These are phyloP conservation scores for Chlamydomonas asymmetrica DNA, from an alignment of 139 green algal genomes.

Conservation along the genomic window DNA sequence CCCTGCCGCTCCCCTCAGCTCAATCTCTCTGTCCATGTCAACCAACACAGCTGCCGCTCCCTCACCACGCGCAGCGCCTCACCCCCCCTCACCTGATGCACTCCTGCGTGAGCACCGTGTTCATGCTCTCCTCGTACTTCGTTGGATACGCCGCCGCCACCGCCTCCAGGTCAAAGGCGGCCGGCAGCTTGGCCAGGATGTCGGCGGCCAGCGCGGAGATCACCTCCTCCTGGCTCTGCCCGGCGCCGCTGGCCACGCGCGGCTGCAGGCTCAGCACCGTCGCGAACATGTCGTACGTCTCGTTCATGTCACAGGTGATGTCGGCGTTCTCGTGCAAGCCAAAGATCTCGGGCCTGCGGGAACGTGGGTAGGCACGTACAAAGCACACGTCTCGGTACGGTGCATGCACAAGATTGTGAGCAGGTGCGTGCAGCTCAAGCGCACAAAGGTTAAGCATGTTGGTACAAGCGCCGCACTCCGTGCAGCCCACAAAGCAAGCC, in stretches of 20 bases:
- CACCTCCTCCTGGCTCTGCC: conserved; percentile 51
- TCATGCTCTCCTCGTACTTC: conserved; percentile 85
- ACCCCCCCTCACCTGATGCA: conserved; percentile 34
- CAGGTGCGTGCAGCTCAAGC: too few species aligned
- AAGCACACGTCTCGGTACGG: too few species aligned
- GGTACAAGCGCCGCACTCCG: too few species aligned
- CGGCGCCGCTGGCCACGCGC: conserved; percentile 42
- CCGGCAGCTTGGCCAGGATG: conserved; percentile 58
- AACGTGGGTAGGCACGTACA: conserved; percentile 55
- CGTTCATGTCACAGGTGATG: conserved; percentile 79
- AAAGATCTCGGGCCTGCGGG: conserved; percentile 69
- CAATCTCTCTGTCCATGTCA: neutral
- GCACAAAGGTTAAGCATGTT: too few species aligned
- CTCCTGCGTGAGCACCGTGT: conserved; percentile 80
- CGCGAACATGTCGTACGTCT: conserved; percentile 78
- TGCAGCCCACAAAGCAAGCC: too few species aligned
- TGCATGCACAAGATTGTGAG: too few species aligned
- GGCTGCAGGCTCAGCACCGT: conserved; percentile 81
- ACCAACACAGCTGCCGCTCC: neutral
- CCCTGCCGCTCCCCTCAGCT: too few species aligned
- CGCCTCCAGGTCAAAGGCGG: conserved; percentile 67
- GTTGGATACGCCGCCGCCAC: conserved; percentile 71
- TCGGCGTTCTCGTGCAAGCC: conserved; percentile 81
- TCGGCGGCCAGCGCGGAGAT: conserved; percentile 51
- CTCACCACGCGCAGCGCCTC: neutral